A percentile compares a stretch with the other conserved stretches of the same genome.
Conservation (phyloP, 1,284 basidiomycete species). For the Ganoderma multipileum region DNA sequence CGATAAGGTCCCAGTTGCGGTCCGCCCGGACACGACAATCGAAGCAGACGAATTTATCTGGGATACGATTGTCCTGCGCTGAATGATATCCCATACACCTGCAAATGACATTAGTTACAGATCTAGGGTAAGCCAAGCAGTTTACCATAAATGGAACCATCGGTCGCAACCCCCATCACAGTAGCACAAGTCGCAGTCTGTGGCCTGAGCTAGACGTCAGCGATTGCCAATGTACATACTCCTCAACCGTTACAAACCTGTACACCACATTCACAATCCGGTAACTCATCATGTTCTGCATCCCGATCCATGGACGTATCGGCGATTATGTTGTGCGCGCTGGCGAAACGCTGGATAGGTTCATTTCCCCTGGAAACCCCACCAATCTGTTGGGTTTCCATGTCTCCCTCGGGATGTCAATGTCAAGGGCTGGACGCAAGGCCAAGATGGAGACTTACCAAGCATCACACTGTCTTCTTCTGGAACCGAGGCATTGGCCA, state of each 20-base stretch:
- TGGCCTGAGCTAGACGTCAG: constrained; percentile 44
- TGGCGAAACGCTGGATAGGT: constrained; percentile 47
- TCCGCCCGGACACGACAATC: constrained; percentile 72
- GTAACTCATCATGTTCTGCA: constrained; percentile 29
- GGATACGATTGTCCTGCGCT: constrained; percentile 59
- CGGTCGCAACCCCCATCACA: constrained; percentile 73
- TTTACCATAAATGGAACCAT: constrained; percentile 81
- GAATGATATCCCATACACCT: constrained; percentile 87
- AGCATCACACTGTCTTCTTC: constrained; percentile 53
- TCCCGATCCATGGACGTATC: constrained; percentile 22
- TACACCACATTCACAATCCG: constrained; percentile 72
- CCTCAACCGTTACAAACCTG: constrained; percentile 44
- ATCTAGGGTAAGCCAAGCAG: background rate
- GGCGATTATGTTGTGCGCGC: background rate
- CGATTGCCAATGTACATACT: background rate
- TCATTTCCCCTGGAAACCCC: constrained; percentile 34
- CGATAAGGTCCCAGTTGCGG: constrained; percentile 71
- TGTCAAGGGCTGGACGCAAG: background rate
- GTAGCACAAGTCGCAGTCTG: constrained; percentile 56
- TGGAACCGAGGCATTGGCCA: constrained; percentile 31
- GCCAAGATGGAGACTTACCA: constrained; percentile 36
- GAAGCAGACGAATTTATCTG: constrained; percentile 67
- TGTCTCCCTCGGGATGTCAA: constrained; percentile 39
- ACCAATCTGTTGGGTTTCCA: constrained; percentile 51
- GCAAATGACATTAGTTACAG: background rate